These are phyloP conservation scores for Kentomonas sorsogonicus DNA, from an alignment of 208 protist genomes.

Conservation along the genomic window DNA sequence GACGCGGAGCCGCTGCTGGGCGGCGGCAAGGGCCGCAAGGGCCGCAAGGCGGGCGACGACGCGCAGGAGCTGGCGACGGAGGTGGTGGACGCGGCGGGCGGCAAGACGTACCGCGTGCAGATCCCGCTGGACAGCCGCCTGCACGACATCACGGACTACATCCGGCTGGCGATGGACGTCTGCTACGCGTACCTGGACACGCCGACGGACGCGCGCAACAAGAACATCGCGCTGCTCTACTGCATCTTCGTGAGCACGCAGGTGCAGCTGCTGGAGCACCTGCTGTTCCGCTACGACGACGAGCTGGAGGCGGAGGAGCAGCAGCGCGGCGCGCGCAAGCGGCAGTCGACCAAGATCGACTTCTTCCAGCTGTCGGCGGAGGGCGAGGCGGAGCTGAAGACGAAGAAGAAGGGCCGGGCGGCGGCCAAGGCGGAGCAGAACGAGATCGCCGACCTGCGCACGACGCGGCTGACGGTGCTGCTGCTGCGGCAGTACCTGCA, in stretches of 20 bases:
- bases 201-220: slow-evolving; percentile 2
- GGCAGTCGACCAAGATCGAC: not conserved
- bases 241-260: slow-evolving; percentile 12
- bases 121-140: slow-evolving; percentile 31
- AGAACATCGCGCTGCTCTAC: slow-evolving; percentile 17
- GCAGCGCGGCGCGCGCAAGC: not conserved
- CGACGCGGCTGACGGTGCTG: slow-evolving; percentile 2
- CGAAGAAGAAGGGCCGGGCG: not conserved
- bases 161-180: slow-evolving; percentile 24
- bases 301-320: slow-evolving; percentile 6
- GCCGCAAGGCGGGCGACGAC: not conserved
- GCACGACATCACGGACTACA: slow-evolving; percentile 22
- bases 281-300: slow-evolving; percentile 9
- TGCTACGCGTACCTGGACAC: slow-evolving; percentile 23
- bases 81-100: slow-evolving; percentile 3
- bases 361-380: not conserved
- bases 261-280: slow-evolving; percentile 11
- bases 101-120: too few relatives aligned
- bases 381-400: slow-evolving; percentile 8
- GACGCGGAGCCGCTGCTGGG: slow-evolving; percentile 5
- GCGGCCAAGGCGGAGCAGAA: not conserved
- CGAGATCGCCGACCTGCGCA: not conserved
- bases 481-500: slow-evolving; percentile 10
- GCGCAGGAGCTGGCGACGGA: not conserved
- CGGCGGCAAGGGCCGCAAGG: not conserved